Base-by-base conservation (phyloP, 2,329 filamentous ascomycete species). In the Cadophora luteo-olivacea region DNA sequence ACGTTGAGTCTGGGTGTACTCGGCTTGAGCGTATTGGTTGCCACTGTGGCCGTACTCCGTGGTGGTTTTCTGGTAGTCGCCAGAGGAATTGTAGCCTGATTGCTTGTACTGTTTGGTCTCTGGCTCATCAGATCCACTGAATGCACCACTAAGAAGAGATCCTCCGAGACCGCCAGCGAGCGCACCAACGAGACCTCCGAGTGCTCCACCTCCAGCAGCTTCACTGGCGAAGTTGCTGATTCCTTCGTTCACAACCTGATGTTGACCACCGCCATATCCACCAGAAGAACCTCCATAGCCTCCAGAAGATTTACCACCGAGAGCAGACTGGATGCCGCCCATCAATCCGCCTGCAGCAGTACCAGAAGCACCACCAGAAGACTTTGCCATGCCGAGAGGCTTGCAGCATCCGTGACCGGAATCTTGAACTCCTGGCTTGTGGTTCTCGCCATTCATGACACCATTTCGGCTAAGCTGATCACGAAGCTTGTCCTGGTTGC, bases 341-440 rank as follows among this genome's bases (percentile, higher is more conserved):
- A 90, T 82, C 67, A 90, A 85, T 55, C 84, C 85, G 61, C 82
- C 83, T 14, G 87, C 88, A 16, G 86, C 86, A 11, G 82, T 83
- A 55, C 82, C 81, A 12, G 86, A 85, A 19, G 22, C 45, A 9
- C 83, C 83, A 57, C 82, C 81, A 16, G 86, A 85, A 72, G 81
- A 81, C 80, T 92, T 94, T 71, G 89, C 88, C 87, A 97, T 92
- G 72, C 89, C 87, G 12, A 97, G 84, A 19, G 89, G 88, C 80
- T 94, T 94, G 69, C 92, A 89, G 69, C 82, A 84, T 77, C 93
- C 97, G 77, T 97, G 93, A 6, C 94, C 94, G 64, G 87, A 90
- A 79, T 97, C 94, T 19, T 93, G 82, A 12, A 95, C 91, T 33
- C 92, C 93, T 74, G 93, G 89, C 80, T 93, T 95, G 82, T 97